phyloP scores from a whole-genome alignment of 2,329 filamentous ascomycete genomes.

The Akanthomyces muscarius region DNA sequence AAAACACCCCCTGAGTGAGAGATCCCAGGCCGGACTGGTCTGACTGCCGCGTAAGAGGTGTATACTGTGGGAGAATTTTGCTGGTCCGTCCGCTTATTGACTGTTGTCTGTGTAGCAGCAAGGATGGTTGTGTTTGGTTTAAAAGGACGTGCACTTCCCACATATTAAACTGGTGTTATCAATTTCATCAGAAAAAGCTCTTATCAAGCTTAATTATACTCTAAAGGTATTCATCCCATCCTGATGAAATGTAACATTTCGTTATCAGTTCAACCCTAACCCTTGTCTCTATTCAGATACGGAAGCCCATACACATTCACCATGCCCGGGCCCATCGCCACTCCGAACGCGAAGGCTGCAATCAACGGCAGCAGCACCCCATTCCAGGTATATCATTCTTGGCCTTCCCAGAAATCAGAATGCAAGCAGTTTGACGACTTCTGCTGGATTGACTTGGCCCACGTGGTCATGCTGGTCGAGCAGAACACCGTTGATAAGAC shows the following conservation, averaged over 20 bases:
- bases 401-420: constrained; percentile 19
- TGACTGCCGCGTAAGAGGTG: neutral
- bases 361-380: constrained; percentile 1
- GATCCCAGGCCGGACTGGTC: neutral
- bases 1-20: neutral
- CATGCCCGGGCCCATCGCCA: constrained; percentile 5
- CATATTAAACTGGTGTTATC: neutral
- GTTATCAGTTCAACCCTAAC: neutral
- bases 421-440: constrained; percentile 19
- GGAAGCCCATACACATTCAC: neutral
- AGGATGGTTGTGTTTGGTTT: neutral
- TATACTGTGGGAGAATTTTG: neutral
- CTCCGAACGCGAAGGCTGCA: neutral
- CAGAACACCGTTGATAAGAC: constrained; percentile 12
- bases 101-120: neutral
- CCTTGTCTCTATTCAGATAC: neutral
- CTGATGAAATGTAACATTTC: neutral
- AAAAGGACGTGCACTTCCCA: constrained; percentile 15
- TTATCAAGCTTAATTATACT: constrained; percentile 6
- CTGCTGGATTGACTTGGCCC: constrained; percentile 20
- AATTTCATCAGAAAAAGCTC: neutral
- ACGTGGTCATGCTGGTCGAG: constrained; percentile 20
- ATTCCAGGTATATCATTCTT: constrained; percentile 16
- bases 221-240: constrained; percentile 12
- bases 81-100: neutral